Evolutionary conservation across 345 rosid genomes (phyloP).

Genomic region (Melaleuca alternifolia): DNA sequence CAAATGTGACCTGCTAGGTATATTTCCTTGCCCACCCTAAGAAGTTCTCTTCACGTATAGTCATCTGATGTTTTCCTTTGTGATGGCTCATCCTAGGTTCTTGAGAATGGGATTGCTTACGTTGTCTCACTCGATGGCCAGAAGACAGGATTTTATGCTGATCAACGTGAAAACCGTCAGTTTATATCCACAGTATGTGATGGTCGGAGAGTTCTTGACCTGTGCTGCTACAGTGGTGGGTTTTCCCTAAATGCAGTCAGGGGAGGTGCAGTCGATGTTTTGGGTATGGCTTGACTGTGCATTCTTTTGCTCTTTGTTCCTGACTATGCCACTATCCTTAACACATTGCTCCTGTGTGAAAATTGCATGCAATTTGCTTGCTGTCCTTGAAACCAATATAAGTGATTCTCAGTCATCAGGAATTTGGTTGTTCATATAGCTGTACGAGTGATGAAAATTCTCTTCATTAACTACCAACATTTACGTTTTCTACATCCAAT

Average conservation of each 20-base stretch:
- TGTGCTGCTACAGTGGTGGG: constrained; percentile 91
- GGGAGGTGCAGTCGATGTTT: constrained; percentile 61
- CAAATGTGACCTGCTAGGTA: background rate
- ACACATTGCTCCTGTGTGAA: background rate
- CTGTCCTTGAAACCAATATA: background rate
- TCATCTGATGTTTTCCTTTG: background rate
- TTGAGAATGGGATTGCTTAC: constrained; percentile 70
- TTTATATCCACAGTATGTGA: constrained; percentile 60
- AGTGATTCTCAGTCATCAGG: background rate
- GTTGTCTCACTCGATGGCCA: constrained; percentile 66
- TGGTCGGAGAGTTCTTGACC: constrained; percentile 69
- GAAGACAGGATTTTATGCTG: constrained; percentile 91
- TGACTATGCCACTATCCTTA: background rate
- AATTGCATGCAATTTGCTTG: background rate
- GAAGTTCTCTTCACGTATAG: background rate
- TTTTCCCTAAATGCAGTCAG: constrained; percentile 64
- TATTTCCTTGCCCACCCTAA: background rate
- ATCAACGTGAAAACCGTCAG: constrained; percentile 68
- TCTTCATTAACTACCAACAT: background rate
- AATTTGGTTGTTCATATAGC: background rate
- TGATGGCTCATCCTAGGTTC: constrained; percentile 29
- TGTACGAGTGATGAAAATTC: background rate
- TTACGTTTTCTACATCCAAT: background rate
- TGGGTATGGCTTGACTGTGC: constrained; percentile 23
- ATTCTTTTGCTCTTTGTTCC: background rate